phyloP scores from a whole-genome alignment of 2,329 filamentous ascomycete species.

The Ciborinia camelliae region DNA sequence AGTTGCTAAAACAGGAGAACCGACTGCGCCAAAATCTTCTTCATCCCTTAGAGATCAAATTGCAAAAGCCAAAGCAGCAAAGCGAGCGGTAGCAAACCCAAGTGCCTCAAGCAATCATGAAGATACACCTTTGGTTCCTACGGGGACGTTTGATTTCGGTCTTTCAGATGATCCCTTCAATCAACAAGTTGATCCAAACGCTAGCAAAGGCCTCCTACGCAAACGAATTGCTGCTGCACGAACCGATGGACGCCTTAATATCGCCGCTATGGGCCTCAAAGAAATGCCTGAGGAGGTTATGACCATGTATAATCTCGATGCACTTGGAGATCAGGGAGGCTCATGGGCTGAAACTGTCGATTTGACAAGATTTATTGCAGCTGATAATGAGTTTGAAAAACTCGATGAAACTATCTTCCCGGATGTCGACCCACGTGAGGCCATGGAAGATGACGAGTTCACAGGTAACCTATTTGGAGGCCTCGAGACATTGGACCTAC shows the following conservation, averaged over 20 bases:
- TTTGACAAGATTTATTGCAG: slow-evolving; percentile 75
- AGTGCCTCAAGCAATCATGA: slow-evolving; percentile 26
- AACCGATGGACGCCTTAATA: slow-evolving; percentile 78
- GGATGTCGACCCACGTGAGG: slow-evolving; percentile 57
- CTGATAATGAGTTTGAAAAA: slow-evolving; percentile 80
- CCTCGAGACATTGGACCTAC: slow-evolving; percentile 77
- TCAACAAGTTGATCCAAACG: slow-evolving; percentile 54
- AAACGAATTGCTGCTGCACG: slow-evolving; percentile 71
- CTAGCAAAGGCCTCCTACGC: slow-evolving; percentile 63
- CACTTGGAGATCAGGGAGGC: slow-evolving; percentile 57
- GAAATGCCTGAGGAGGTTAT: slow-evolving; percentile 79
- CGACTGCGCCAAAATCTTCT: slow-evolving; percentile 65
- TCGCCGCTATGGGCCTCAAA: slow-evolving; percentile 77
- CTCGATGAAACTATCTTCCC: slow-evolving; percentile 77
- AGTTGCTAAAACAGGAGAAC: slow-evolving; percentile 37
- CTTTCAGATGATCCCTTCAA: slow-evolving; percentile 68
- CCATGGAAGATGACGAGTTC: slow-evolving; percentile 60
- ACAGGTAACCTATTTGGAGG: slow-evolving; percentile 76
- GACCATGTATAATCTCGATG: slow-evolving; percentile 83
- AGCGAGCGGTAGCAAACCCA: slow-evolving; percentile 49
- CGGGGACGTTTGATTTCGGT: slow-evolving; percentile 57
- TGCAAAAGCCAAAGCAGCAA: slow-evolving; percentile 84
- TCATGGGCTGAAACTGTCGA: slow-evolving; percentile 93
- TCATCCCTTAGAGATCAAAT: slow-evolving; percentile 83
- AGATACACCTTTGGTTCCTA: slow-evolving; percentile 45